Evolutionary conservation across 164 flowering plant species (phyloP).

Genomic region (Annona cherimola): DNA sequence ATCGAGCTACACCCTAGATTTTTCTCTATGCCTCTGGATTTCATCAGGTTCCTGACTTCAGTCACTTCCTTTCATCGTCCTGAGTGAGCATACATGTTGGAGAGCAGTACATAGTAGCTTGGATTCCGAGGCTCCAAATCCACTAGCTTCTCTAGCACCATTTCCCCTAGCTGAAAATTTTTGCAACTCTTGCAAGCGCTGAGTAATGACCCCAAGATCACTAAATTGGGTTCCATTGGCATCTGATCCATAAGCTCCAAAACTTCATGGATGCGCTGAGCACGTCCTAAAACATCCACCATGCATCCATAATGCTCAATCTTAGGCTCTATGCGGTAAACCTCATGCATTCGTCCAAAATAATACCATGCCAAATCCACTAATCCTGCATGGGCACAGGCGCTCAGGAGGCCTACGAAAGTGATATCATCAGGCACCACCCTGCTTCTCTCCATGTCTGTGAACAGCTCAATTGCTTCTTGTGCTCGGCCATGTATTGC

Average conservation of each 20-base stretch:
- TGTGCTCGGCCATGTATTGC: conserved; percentile 23
- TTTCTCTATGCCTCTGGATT: conserved; percentile 20
- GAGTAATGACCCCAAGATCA: conserved; percentile 11
- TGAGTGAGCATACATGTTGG: conserved; percentile 26
- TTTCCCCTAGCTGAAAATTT: conserved; percentile 20
- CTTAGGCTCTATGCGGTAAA: conserved; percentile 10
- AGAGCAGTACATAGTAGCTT: conserved; percentile 26
- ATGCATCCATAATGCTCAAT: conserved; percentile 13
- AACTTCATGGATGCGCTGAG: not conserved
- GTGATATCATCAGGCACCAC: conserved; percentile 25
- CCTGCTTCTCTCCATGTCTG: conserved; percentile 17
- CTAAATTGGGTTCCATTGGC: conserved; percentile 10
- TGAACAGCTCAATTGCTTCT: conserved; percentile 18
- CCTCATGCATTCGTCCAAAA: conserved; percentile 13
- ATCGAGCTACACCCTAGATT: conserved; percentile 23
- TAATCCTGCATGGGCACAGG: conserved; percentile 22
- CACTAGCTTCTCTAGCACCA: conserved; percentile 19
- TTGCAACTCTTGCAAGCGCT: conserved; percentile 14
- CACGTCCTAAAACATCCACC: conserved; percentile 10
- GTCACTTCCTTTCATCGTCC: conserved; percentile 22
- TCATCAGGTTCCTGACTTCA: conserved; percentile 21
- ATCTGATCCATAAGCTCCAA: conserved; percentile 1
- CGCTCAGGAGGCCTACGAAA: conserved; percentile 21
- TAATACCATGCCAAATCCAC: conserved; percentile 17
- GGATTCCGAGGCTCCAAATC: conserved; percentile 21